phyloP scores from a whole-genome alignment of 305 asterid species.

The Rubia tinctorum region DNA sequence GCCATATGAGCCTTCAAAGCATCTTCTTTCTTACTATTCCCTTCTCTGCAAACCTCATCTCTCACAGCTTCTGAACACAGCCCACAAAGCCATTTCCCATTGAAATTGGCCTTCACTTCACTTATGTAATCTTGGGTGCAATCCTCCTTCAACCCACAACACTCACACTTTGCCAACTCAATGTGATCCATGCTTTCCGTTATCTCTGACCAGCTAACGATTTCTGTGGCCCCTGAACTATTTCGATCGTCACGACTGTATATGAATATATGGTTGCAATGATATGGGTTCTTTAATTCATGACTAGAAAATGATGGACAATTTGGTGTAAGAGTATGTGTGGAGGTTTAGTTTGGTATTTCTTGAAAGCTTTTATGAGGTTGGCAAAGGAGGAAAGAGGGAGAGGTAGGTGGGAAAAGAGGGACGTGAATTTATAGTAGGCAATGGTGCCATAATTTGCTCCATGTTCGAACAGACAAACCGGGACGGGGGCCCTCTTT shows the following conservation, averaged over 20 bases:
- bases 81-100: slow-evolving; percentile 89
- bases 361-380: slow-evolving; percentile 4
- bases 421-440: slow-evolving; percentile 35
- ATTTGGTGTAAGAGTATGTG: background rate
- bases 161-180: slow-evolving; percentile 73
- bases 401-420: slow-evolving; percentile 12
- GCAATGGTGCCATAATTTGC: slow-evolving; percentile 50
- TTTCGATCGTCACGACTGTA: background rate
- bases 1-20: slow-evolving; percentile 82
- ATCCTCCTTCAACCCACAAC: slow-evolving; percentile 86
- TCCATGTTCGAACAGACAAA: slow-evolving; percentile 64
- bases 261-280: background rate
- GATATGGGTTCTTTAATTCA: background rate
- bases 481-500: slow-evolving; percentile 35
- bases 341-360: background rate
- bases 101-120: slow-evolving; percentile 55
- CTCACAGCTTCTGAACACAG: slow-evolving; percentile 81
- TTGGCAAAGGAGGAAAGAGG: background rate
- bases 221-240: background rate
- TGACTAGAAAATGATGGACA: slow-evolving; percentile 6
- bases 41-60: slow-evolving; percentile 53
- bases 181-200: slow-evolving; percentile 42
- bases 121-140: slow-evolving; percentile 75
- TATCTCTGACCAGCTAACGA: background rate
- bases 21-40: slow-evolving; percentile 37